phyloP scores from a whole-genome alignment of 148 eudicot species.

The Vaccinium macrocarpon region DNA sequence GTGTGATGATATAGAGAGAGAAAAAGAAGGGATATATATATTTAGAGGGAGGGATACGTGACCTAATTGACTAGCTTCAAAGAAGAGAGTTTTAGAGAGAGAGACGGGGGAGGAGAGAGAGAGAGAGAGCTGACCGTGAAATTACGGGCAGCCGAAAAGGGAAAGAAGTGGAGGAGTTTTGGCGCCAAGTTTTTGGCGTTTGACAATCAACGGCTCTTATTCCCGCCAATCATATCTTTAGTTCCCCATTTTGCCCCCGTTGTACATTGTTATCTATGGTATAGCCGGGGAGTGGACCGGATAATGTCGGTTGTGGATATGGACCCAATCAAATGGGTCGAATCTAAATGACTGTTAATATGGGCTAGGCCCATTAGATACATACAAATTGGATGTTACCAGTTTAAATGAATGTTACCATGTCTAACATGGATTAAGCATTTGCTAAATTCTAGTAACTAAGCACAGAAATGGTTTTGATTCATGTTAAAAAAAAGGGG shows the following conservation, averaged over 20 bases:
- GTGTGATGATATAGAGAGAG: not conserved
- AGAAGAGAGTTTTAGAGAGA: not conserved
- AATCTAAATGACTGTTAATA: not conserved
- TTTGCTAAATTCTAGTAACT: not conserved
- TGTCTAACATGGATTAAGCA: not conserved
- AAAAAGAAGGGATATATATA: not conserved
- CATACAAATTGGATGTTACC: not conserved
- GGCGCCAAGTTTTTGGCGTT: constrained; percentile 51
- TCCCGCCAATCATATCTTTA: constrained; percentile 36
- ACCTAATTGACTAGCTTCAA: constrained; percentile 2
- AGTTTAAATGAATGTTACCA: not conserved
- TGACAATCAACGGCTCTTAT: constrained; percentile 50
- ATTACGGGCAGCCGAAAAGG: constrained; percentile 39
- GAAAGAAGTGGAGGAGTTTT: constrained; percentile 21
- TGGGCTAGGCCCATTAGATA: not conserved
- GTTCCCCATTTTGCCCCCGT: constrained; percentile 6
- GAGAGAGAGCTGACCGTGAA: constrained; percentile 39
- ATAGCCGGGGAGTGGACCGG: not conserved
- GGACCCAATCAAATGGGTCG: not conserved
- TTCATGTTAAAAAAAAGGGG: too few relatives aligned
- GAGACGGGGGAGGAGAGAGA: not conserved
- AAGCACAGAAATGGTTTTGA: too few relatives aligned
- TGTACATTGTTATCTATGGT: not conserved
- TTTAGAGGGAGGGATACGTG: not conserved
- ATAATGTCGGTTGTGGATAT: not conserved